Base-by-base conservation (phyloP, 164 flowering plant genomes). In the Sextonia rubra region DNA sequence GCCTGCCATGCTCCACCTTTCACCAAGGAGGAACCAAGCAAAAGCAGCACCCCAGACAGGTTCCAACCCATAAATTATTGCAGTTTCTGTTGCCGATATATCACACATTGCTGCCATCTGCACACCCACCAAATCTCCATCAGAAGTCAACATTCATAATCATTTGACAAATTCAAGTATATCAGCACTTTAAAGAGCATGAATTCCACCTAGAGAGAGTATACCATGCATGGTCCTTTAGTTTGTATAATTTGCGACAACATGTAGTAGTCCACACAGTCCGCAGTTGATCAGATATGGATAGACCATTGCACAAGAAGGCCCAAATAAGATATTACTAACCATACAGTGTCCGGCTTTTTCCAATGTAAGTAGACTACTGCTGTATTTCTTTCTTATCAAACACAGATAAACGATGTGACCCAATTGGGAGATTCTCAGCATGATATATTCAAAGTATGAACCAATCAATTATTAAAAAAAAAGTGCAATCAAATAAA, bases 41-140 rank as follows among this genome's bases (percentile, higher is more conserved):
- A 93, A 93, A 71, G 89, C 89, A 83, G 97, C 97, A 81, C 97
- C 98, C 98, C 98, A 93, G 11, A 93, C 77, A 64, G 97, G 97
- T 75, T 93, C 98, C 84, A 91, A 68, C 1, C 92, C 92, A 80
- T 91, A 91, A 17, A 93, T 86, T 32, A 93, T 86, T 32, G 97
- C 97, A 62, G 95, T 81, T 85, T 93, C 97, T 48, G 97, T 89
- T 20, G 97, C 97, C 60, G 95, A 90, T 66, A 93, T 88, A 76
- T 93, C 91, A 67, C 86, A 75, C 98, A 93, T 90, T 12, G 97
- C 95, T 62, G 88, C 79, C 86, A 91, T 88, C 97, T 93, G 84
- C 56, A 79, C 0, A 47, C 24, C 25, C 55, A 44, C 22, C 30
- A 8, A 64, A 29, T 64, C 18, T 17, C 44, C 25, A 61, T 61